Evolutionary conservation across 805 yeast species (phyloP), one percentile per base, ranked within the genome.

Genomic region (Yamadazyma laniorum): DNA sequence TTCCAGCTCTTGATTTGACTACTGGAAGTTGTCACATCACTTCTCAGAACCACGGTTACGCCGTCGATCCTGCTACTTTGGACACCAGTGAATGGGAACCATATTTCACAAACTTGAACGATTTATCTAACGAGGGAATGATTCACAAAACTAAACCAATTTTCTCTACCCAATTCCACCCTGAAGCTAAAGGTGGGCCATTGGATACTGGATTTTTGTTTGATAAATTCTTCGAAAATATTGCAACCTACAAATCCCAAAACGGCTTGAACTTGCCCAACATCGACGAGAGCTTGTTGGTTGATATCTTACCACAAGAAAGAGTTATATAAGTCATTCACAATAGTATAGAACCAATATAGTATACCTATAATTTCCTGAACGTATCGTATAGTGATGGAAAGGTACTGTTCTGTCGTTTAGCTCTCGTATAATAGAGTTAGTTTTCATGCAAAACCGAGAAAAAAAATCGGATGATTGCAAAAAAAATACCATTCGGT

Each of bases 101-200:
- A 19, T 91, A 82, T 63, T 93, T 93, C 60, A 77, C 90, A 51
- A 93, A 93, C 69, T 75, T 91, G 66, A 93, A 93, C 62, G 99
- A 93, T 63, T 82, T 88, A 61, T 85, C 95, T 38, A 93, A 93
- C 64, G 99, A 93, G 69, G 99, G 99, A 54, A 89, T 93, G 95
- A 83, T 80, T 54, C 99, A 93, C 65, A 75, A 70, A 40, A 58
- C 78, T 27, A 83, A 79, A 61, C 99, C 99, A 36, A 85, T 91
- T 39, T 93, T 91, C 69, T 87, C 96, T 26, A 88, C 96, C 2
- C 99, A 93, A 66, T 93, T 93, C 77, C 99, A 93, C 63, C 99
- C 99, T 34, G 99, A 93, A 67, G 98, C 99, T 41, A 91, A 89
- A 70, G 98, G 99, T 53, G 99, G 99, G 52, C 99, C 99, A 42